A percentile compares a stretch with the other conserved stretches of the same genome.
phyloP scores from a whole-genome alignment of 73 alveolate species.

The Uronychia binucleata region DNA sequence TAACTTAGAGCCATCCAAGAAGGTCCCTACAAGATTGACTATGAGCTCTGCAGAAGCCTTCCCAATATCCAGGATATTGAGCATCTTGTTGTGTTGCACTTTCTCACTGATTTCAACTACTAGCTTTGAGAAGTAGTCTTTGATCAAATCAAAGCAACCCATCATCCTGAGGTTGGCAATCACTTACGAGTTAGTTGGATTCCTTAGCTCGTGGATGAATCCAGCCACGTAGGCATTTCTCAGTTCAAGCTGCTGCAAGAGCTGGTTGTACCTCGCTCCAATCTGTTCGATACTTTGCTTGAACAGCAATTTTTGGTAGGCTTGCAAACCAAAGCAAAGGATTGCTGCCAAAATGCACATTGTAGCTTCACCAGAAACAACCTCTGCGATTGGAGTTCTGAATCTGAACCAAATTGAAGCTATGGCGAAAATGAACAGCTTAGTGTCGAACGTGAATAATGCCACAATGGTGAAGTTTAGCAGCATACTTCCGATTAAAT shows the following conservation, averaged over 20 bases:
- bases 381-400: too few species aligned
- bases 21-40: background rate
- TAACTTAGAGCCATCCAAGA: background rate
- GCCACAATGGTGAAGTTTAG: too few species aligned
- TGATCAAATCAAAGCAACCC: background rate
- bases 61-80: background rate
- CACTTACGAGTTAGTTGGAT: background rate
- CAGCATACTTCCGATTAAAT: too few species aligned
- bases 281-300: too few species aligned
- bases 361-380: too few species aligned
- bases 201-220: background rate
- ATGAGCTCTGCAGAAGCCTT: background rate
- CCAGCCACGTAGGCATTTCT: background rate
- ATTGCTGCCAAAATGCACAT: too few species aligned
- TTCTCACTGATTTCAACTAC: background rate
- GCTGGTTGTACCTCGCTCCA: too few species aligned
- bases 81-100: background rate
- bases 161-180: background rate
- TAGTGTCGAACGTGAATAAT: too few species aligned
- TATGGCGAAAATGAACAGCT: too few species aligned
- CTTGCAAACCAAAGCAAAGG: too few species aligned
- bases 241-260: background rate
- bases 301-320: too few species aligned
- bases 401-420: too few species aligned
- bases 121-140: background rate